Base-by-base conservation (phyloP, 139 green algal species). In the Chlamydomonas schloesseri region DNA sequence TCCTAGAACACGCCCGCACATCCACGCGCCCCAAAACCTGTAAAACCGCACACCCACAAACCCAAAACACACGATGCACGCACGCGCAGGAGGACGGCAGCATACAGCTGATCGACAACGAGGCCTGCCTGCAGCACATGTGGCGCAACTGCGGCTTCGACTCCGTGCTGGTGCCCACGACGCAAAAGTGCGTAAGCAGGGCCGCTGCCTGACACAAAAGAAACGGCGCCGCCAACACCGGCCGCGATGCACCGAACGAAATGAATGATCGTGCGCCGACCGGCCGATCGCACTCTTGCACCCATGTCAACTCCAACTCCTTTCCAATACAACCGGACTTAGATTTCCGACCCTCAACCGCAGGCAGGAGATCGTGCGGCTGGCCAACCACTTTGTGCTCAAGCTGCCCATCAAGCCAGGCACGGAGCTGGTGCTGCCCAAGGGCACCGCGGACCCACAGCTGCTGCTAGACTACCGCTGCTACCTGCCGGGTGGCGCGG, bases 101-200 rank as follows among this genome's bases (percentile, higher is more conserved):
- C 57, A 64, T 93, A 18, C 83, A 82, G 71, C 78, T 93, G 21
- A 93, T 95, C 21, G 92, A 95, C 87, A 93, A 93, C 82, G 92
- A 95, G 77, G 71, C 85, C 2, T 88, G 68, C 29, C 74, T 89
- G 53, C 81, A 88, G 58, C 86, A 89, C 82, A 89, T 69, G 53
- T 92, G 89, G 89, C 68, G 58, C 31, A 82, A 89, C 76, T 92
- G 89, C 77, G 89, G 67, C n/a, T 89, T 90, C 37, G 82, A 92
- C 53, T 89, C 82, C 1, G 71, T 92, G 20, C n/a, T 92, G 46
- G 64, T 92, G 29, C 89, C 89, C 29, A 89, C 82, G 31, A 90
- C 86, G 10, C 89, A 91, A 65, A 88, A 86, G 53, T 67, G 71
- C 33, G 71, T n/a, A n/a, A n/a, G n/a, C n/a, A n/a, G n/a, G n/a